A percentile compares a stretch with the other conserved stretches of the same genome.
Evolutionary conservation across 192 early-diverging fungal genomes (phyloP).

Genomic region (Coemansia sp.): DNA sequence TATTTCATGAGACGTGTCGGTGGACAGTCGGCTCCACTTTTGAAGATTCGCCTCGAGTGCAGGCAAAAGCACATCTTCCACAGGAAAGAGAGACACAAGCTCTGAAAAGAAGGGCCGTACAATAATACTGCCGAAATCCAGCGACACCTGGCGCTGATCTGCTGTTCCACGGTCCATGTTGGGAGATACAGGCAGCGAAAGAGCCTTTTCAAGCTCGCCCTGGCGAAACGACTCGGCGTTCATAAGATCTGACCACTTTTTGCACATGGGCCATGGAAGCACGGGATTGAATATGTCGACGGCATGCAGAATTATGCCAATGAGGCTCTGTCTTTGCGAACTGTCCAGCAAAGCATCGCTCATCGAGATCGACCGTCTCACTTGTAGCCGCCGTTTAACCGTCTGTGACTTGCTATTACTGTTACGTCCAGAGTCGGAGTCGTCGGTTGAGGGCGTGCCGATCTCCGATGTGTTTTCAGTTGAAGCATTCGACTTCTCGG

Average conservation of each 20-base stretch:
- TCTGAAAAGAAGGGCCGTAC: slow-evolving; percentile 83
- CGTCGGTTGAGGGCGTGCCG: not conserved
- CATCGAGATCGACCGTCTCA: slow-evolving; percentile 48
- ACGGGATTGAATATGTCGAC: slow-evolving; percentile 90
- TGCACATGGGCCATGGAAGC: slow-evolving; percentile 80
- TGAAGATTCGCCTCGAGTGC: slow-evolving; percentile 48
- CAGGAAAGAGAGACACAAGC: slow-evolving; percentile 76
- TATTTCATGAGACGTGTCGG: slow-evolving; percentile 40
- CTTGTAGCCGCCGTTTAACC: slow-evolving; percentile 29
- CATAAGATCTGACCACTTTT: slow-evolving; percentile 87
- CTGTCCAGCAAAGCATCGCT: slow-evolving; percentile 51
- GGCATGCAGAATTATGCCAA: slow-evolving; percentile 77
- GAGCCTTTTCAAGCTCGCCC: slow-evolving; percentile 78
- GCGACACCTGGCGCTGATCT: slow-evolving; percentile 71
- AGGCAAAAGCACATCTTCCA: slow-evolving; percentile 59
- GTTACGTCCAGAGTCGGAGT: not conserved
- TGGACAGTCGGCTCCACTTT: slow-evolving; percentile 44
- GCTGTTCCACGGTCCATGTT: slow-evolving; percentile 81
- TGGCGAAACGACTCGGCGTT: slow-evolving; percentile 86
- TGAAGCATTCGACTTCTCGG: too few species aligned
- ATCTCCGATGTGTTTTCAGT: not conserved
- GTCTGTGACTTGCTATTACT: not conserved
- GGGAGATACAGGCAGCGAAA: slow-evolving; percentile 77
- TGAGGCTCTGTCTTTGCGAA: slow-evolving; percentile 62
- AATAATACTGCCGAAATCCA: slow-evolving; percentile 85